Percentiles rank a stretch among this genome's conserved stretches.
These are phyloP conservation scores for Papiliotrema nemorosa DNA, from an alignment of 1,284 basidiomycete species.

Conservation along the genomic window DNA sequence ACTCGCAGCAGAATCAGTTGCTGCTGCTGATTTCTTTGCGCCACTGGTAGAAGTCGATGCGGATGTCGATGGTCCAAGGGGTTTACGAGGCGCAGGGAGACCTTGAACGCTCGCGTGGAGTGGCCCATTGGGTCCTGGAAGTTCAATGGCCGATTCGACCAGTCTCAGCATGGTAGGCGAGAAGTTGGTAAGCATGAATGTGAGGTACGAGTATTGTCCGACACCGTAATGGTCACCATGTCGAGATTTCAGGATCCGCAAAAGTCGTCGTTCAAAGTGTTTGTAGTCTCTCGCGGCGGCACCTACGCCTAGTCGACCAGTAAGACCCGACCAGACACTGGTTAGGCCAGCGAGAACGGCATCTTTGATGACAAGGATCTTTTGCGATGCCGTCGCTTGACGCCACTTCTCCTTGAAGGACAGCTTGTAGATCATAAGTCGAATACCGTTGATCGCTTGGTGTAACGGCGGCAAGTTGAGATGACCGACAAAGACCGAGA, in stretches of 20 bases:
- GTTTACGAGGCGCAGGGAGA: constrained; percentile 4
- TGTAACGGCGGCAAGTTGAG: constrained; percentile 36
- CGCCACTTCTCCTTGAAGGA: constrained; percentile 28
- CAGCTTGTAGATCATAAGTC: constrained; percentile 23
- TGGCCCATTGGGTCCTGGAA: constrained; percentile 34
- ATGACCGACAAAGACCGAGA: constrained; percentile 41
- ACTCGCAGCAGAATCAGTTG: constrained; percentile 19
- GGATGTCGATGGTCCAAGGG: constrained; percentile 1
- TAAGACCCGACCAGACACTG: constrained; percentile 13
- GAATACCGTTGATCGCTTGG: constrained; percentile 29
- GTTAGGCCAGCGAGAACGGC: constrained; percentile 22
- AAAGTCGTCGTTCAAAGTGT: constrained; percentile 29
- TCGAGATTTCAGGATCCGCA: constrained; percentile 29
- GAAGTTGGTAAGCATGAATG: constrained; percentile 23
- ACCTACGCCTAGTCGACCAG: constrained; percentile 28
- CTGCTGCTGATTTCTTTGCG: neutral
- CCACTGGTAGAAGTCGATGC: constrained; percentile 8
- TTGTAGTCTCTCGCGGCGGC: constrained; percentile 28
- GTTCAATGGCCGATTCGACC: constrained; percentile 17
- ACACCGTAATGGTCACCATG: constrained; percentile 16
- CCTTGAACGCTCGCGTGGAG: constrained; percentile 5
- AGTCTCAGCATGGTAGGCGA: constrained; percentile 22
- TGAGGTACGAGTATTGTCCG: constrained; percentile 33
- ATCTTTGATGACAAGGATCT: constrained; percentile 33
- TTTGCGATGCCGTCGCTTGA: constrained; percentile 16